A percentile compares a stretch with the other conserved stretches of the same genome.
These are phyloP conservation scores for Verticillium nubilum DNA, from an alignment of 2,329 filamentous ascomycete genomes.

Conservation along the genomic window DNA sequence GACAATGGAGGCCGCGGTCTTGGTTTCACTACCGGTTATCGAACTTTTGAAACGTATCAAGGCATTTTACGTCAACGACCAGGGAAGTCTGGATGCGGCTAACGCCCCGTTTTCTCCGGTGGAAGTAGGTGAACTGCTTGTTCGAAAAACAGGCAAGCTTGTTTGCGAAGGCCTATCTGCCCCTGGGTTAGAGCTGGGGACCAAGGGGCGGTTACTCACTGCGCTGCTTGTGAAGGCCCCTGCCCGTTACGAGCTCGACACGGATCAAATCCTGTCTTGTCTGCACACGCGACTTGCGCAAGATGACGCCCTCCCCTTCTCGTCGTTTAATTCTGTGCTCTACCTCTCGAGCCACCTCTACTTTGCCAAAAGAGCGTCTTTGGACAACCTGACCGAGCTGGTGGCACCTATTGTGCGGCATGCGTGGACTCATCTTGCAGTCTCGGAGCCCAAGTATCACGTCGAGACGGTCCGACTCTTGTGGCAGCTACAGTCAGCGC, in stretches of 20 bases:
- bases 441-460: constrained; percentile 84
- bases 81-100: constrained; percentile 61
- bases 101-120: constrained; percentile 52
- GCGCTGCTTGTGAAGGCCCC: constrained; percentile 49
- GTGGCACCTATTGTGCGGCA: constrained; percentile 64
- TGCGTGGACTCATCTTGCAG: constrained; percentile 76
- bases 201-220: constrained; percentile 55
- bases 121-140: constrained; percentile 55
- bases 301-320: constrained; percentile 37
- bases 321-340: constrained; percentile 52
- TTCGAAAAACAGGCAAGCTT: constrained; percentile 53
- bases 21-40: constrained; percentile 30
- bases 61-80: constrained; percentile 64
- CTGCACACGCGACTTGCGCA: constrained; percentile 42
- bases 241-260: constrained; percentile 35
- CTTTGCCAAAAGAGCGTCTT: constrained; percentile 43
- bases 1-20: constrained; percentile 19
- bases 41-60: constrained; percentile 57
- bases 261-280: constrained; percentile 41
- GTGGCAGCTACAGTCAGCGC: constrained; percentile 75
- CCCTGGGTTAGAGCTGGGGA: constrained; percentile 42
- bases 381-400: constrained; percentile 52
- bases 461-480: constrained; percentile 85
- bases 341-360: constrained; percentile 54
- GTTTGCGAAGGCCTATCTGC: constrained; percentile 41